phyloP scores from a whole-genome alignment of 768 basidiomycete genomes.

The Hygrocybe punicea region DNA sequence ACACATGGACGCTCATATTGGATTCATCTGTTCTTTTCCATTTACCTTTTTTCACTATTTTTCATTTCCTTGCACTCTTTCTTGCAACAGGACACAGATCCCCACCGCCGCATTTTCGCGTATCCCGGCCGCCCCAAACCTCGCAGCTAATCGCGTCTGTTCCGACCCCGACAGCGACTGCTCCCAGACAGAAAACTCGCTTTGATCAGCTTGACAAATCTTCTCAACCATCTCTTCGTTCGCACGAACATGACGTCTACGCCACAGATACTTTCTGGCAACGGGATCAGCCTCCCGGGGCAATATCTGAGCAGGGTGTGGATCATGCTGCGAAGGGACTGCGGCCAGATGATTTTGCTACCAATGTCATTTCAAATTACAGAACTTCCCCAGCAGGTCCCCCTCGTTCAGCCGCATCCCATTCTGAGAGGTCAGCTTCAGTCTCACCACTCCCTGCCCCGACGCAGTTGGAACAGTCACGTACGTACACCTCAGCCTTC shows the following conservation, averaged over 20 bases:
- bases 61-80: constrained; percentile 34
- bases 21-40: constrained; percentile 37
- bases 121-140: background rate
- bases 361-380: background rate
- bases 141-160: background rate
- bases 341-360: constrained; percentile 5
- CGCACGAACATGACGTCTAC: constrained; percentile 21
- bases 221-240: background rate
- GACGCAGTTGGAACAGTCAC: constrained; percentile 17
- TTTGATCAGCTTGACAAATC: constrained; percentile 23
- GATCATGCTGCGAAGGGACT: constrained; percentile 2
- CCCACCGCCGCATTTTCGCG: constrained; percentile 33
- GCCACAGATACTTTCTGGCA: constrained; percentile 22
- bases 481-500: constrained; percentile 30
- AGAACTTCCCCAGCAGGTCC: background rate
- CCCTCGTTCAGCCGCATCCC: background rate
- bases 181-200: constrained; percentile 17
- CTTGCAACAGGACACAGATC: constrained; percentile 50
- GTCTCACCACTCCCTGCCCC: constrained; percentile 4
- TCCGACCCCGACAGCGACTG: constrained; percentile 1
- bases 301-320: constrained; percentile 2
- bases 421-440: constrained; percentile 2
- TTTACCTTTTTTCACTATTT: constrained; percentile 33
- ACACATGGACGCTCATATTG: constrained; percentile 43
- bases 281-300: constrained; percentile 6